Conservation (phyloP, 2,329 filamentous ascomycete genomes). For the Orbilia ellipsospora region DNA sequence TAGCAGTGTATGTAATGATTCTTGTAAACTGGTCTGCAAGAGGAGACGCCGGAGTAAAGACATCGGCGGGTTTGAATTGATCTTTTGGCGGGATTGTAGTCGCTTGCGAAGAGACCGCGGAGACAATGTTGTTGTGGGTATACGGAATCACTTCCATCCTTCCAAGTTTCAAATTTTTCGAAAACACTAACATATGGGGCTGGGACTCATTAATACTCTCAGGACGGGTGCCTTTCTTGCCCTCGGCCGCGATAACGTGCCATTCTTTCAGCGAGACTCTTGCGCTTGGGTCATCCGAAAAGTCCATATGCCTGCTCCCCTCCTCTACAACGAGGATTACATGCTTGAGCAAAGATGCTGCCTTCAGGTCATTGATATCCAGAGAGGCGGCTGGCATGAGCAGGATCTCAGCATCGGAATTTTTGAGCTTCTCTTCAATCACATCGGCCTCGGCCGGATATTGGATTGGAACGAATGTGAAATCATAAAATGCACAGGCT, state of each 20-base stretch:
- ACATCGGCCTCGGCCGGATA: slow-evolving; percentile 76
- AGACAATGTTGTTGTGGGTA: slow-evolving; percentile 81
- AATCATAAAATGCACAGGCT: slow-evolving; percentile 88
- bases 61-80: slow-evolving; percentile 77
- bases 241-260: slow-evolving; percentile 78
- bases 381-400: slow-evolving; percentile 88
- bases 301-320: slow-evolving; percentile 91
- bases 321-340: slow-evolving; percentile 93
- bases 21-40: slow-evolving; percentile 83
- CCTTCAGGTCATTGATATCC: slow-evolving; percentile 79
- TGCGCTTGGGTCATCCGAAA: slow-evolving; percentile 67
- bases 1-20: slow-evolving; percentile 79
- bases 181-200: slow-evolving; percentile 48
- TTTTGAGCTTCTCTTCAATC: slow-evolving; percentile 77
- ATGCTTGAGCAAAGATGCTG: slow-evolving; percentile 77
- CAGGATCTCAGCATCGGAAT: slow-evolving; percentile 80
- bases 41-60: slow-evolving; percentile 85
- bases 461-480: slow-evolving; percentile 85
- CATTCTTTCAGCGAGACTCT: slow-evolving; percentile 87
- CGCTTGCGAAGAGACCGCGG: slow-evolving; percentile 82
- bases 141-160: slow-evolving; percentile 81
- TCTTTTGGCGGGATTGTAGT: slow-evolving; percentile 79
- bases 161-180: slow-evolving; percentile 61
- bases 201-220: slow-evolving; percentile 64
- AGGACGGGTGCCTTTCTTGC: slow-evolving; percentile 73